phyloP scores from a whole-genome alignment of 2,329 filamentous ascomycete species.

The Daldinia sp. region DNA sequence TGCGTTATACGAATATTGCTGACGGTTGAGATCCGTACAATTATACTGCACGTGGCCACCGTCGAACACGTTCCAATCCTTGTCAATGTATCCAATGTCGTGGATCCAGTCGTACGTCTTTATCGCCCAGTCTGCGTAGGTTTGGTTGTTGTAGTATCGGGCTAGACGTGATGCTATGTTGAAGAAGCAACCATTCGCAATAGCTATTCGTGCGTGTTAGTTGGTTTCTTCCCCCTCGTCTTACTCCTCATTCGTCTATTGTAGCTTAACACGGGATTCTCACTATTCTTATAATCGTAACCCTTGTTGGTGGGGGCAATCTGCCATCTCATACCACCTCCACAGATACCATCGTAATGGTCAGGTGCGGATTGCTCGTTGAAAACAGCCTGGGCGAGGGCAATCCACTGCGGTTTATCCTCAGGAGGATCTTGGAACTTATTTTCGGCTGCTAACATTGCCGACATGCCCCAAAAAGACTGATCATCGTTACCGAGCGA shows the following conservation, averaged over 20 bases:
- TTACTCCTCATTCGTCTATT: neutral
- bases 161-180: constrained; percentile 66
- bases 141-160: constrained; percentile 68
- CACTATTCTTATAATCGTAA: constrained; percentile 55
- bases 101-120: constrained; percentile 64
- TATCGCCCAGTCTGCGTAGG: constrained; percentile 68
- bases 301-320: constrained; percentile 67
- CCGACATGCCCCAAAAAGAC: constrained; percentile 71
- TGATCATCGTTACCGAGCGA: constrained; percentile 63
- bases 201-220: constrained; percentile 42
- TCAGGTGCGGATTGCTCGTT: constrained; percentile 63
- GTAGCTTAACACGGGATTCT: constrained; percentile 18
- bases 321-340: constrained; percentile 73
- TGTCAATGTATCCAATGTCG: constrained; percentile 54
- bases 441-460: constrained; percentile 67
- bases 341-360: constrained; percentile 66
- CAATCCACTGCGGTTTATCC: constrained; percentile 65
- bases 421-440: constrained; percentile 63
- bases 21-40: constrained; percentile 55
- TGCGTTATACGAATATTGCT: constrained; percentile 62
- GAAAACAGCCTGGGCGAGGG: constrained; percentile 70
- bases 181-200: constrained; percentile 59
- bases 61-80: constrained; percentile 57
- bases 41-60: constrained; percentile 54
- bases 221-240: constrained; percentile 1